Base-by-base conservation (phyloP, 257 asterid genomes). In the Thymus mandschuricus region DNA sequence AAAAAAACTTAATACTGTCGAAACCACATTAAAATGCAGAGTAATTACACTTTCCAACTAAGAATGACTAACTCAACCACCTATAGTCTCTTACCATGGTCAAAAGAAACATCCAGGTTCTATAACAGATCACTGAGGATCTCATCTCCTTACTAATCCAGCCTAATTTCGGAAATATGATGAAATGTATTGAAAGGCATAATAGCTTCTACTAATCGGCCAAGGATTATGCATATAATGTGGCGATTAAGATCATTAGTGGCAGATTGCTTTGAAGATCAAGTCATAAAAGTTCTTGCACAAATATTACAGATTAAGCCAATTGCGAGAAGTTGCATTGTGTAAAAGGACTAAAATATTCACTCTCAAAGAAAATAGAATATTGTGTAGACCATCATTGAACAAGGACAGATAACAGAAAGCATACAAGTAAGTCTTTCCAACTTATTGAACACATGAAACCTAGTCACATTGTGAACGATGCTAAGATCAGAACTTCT, bases 361-460 rank as follows among this genome's bases (percentile, higher is more conserved):
- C 46, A 41, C 35, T 38, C 62, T 29, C 76, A 72, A 8, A 15
- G 31, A 34, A 33, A 28, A 50, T 21, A 8, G 11, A 31, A 33
- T 61, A 49, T 11, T 41, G n/a, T 3, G 30, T 6, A 40, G 54
- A 72, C 41, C 38, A 28, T 63, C 48, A 29, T 2, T 27, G 58
- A 54, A 52, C 34, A 52, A 38, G 63, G 7, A 61, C n/a, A 8
- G 35, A 41, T 59, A 60, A 60, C 10, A 45, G 33, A 35, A 38
- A 58, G 27, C 45, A 58, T 34, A 75, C 7, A 10, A 49, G 40
- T 8, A 11, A 6, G 44, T 34, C 51, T 40, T 10, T 38, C 55
- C 64, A 10, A 59, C 46, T 28, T 28, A 48, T 57, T 59, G 40
- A 75, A 74, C 59, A 56, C 34, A 28, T 75, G 71, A 78, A 83